phyloP scores from a whole-genome alignment of 257 asterid species.

The Capsicum chinense region DNA sequence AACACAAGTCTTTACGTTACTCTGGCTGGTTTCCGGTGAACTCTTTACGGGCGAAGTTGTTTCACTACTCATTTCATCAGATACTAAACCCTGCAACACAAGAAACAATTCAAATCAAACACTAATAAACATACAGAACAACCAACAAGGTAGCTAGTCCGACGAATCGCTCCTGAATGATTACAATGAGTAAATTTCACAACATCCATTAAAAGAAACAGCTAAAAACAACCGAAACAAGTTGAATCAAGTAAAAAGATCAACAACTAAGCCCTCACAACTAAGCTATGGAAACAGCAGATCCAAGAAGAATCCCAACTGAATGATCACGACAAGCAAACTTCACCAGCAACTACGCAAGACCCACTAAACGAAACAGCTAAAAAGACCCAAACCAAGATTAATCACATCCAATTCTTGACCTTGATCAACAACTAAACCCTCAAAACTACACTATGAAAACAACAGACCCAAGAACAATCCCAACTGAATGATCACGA shows the following conservation, averaged over 20 bases:
- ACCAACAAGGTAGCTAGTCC: not conserved
- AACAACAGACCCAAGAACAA: no score
- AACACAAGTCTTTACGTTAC: conserved; percentile 75
- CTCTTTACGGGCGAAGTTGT: conserved; percentile 51
- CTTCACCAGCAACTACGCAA: no score
- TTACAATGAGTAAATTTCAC: not conserved
- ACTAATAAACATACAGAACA: no score
- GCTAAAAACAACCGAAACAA: not conserved
- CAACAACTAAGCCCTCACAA: no score
- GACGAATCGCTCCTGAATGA: conserved; percentile 25
- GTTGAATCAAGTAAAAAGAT: not conserved
- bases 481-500: conserved; percentile 14
- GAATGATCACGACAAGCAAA: no score
- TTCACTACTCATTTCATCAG: conserved; percentile 64
- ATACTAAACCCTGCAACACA: conserved; percentile 10
- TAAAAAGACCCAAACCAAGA: no score
- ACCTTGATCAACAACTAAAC: not conserved
- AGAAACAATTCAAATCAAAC: conserved; percentile 10
- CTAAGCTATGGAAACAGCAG: no score
- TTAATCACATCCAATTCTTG: no score
- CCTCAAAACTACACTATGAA: no score
- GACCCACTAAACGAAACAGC: no score
- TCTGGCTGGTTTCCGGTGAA: conserved; percentile 56
- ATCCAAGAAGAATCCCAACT: not conserved
- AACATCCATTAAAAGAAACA: not conserved